A percentile compares a stretch with the other conserved stretches of the same genome.
Evolutionary conservation across 495 filamentous ascomycete species (phyloP).

Genomic region (Acidiella bohemica): DNA sequence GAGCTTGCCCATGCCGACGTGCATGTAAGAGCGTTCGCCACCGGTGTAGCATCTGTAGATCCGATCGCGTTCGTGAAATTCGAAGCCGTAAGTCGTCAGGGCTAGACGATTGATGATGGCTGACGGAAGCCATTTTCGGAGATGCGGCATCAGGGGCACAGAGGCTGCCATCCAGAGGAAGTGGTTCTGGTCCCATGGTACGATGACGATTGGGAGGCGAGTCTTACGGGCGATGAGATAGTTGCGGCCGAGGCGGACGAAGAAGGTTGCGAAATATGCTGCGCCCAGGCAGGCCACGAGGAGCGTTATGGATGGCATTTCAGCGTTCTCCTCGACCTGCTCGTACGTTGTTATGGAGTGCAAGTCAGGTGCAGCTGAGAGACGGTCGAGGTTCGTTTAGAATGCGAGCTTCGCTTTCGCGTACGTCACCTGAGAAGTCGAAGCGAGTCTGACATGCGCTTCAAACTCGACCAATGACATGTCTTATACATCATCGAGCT

Average conservation of each 20-base stretch:
- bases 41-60: conserved; percentile 14
- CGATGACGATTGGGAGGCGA: conserved; percentile 19
- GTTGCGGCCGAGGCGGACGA: conserved; percentile 20
- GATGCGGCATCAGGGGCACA: conserved; percentile 15
- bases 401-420: no score
- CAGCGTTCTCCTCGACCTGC: no score
- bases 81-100: conserved; percentile 22
- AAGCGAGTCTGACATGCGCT: no score
- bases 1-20: conserved; percentile 19
- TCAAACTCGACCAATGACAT: no score
- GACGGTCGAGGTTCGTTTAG: no score
- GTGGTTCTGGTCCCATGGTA: conserved; percentile 21
- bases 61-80: conserved; percentile 21
- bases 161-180: conserved; percentile 18
- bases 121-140: conserved; percentile 20
- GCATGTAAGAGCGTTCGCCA: conserved; percentile 20
- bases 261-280: conserved; percentile 19
- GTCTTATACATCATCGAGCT: no score
- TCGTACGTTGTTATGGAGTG: no score
- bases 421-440: no score
- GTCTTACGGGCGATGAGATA: conserved; percentile 18
- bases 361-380: no score
- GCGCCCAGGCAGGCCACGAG: conserved; percentile 9
- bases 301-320: conserved; percentile 9
- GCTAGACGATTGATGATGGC: conserved; percentile 18